Evolutionary conservation across 2,329 filamentous ascomycete species (phyloP).

Genomic region (Penicillium crustosum): DNA sequence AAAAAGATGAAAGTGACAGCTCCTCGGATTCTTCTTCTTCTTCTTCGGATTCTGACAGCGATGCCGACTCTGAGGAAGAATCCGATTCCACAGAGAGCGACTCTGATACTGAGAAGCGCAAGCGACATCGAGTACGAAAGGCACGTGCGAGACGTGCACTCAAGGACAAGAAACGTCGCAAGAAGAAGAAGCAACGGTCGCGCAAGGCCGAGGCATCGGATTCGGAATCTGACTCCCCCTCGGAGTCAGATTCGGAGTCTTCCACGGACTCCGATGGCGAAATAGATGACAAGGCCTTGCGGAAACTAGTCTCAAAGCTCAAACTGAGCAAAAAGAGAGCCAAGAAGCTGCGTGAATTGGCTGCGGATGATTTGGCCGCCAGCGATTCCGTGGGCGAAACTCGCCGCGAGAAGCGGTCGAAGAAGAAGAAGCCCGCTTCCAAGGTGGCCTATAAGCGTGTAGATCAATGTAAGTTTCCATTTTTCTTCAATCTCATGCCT

Average conservation of each 20-base stretch:
- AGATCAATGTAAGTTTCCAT: constrained; percentile 52
- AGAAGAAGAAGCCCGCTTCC: constrained; percentile 50
- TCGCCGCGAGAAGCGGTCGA: constrained; percentile 29
- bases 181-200: constrained; percentile 42
- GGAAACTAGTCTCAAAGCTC: constrained; percentile 32
- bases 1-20: constrained; percentile 17
- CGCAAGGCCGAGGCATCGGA: constrained; percentile 28
- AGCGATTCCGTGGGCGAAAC: constrained; percentile 23
- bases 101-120: constrained; percentile 28
- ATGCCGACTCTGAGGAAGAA: constrained; percentile 18
- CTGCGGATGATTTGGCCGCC: constrained; percentile 33
- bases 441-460: constrained; percentile 69
- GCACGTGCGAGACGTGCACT: constrained; percentile 34
- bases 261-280: constrained; percentile 32
- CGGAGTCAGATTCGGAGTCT: constrained; percentile 28
- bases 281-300: constrained; percentile 35
- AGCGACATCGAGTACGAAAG: constrained; percentile 40
- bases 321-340: constrained; percentile 36
- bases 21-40: constrained; percentile 25
- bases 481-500: background rate
- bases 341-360: constrained; percentile 30
- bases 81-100: constrained; percentile 18
- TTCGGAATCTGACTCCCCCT: constrained; percentile 14
- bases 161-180: constrained; percentile 27
- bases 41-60: constrained; percentile 22